Evolutionary conservation across 306 rosid genomes (phyloP).

Genomic region (Prunus padus): DNA sequence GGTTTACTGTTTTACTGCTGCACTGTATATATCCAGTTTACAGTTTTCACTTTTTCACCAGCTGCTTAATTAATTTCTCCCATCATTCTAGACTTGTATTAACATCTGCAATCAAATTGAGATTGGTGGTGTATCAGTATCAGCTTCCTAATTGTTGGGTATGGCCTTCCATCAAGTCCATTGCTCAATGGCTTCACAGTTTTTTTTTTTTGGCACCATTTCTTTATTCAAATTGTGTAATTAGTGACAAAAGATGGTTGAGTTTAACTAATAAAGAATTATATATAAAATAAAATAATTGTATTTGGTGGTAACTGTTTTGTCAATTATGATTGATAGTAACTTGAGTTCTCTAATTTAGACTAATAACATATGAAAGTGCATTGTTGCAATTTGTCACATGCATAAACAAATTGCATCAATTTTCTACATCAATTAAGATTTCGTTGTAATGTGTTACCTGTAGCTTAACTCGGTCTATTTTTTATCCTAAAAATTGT

Average conservation of each 20-base stretch:
- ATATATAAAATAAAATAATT: background rate
- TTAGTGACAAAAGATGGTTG: background rate
- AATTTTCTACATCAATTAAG: no score
- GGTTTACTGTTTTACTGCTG: slow-evolving; percentile 21
- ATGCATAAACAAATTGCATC: no score
- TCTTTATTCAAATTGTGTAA: background rate
- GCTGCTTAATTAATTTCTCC: background rate
- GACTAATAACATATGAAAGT: no score
- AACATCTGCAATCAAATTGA: no score
- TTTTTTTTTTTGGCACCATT: background rate
- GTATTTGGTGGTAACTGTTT: background rate
- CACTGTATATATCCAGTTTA: slow-evolving; percentile 34
- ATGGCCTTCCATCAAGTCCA: background rate
- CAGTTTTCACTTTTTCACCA: slow-evolving; percentile 26
- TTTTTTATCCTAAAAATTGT: no score
- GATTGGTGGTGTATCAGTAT: background rate
- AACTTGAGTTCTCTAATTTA: background rate
- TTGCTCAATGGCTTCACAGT: background rate
- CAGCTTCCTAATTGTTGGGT: background rate
- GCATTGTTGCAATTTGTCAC: no score
- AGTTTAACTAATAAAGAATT: background rate
- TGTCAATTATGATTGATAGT: background rate
- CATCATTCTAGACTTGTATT: background rate
- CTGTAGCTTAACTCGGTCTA: no score
- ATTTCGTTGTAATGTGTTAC: no score